A percentile compares a stretch with the other conserved stretches of the same genome.
Conservation (phyloP, 2,329 filamentous ascomycete species). For the Cryphonectria carpinicola region DNA sequence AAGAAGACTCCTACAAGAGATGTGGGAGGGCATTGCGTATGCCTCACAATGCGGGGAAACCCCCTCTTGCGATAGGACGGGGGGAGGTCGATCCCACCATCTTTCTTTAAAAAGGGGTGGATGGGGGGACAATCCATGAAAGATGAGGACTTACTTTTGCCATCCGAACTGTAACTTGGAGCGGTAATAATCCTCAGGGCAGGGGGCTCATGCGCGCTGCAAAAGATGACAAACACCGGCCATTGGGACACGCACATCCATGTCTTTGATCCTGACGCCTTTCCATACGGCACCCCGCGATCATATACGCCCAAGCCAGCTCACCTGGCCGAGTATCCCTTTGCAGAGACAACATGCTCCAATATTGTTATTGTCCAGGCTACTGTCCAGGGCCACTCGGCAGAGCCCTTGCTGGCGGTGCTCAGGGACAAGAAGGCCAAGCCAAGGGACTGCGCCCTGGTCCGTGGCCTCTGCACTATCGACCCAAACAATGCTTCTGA, state of each 20-base stretch:
- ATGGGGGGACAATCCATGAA: neutral
- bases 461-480: neutral
- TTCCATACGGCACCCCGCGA: constrained; percentile 30
- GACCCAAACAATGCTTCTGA: constrained; percentile 25
- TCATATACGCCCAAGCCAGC: constrained; percentile 34
- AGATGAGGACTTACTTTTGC: neutral
- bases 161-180: neutral
- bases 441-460: neutral
- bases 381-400: constrained; percentile 33
- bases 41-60: neutral
- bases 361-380: constrained; percentile 34
- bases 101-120: neutral
- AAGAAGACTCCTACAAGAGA: neutral
- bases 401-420: constrained; percentile 31
- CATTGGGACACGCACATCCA: constrained; percentile 33
- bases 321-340: constrained; percentile 32
- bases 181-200: neutral
- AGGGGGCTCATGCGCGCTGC: neutral
- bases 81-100: neutral
- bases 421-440: constrained; percentile 14
- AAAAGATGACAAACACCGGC: neutral
- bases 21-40: constrained; percentile 1
- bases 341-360: constrained; percentile 30
- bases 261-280: constrained; percentile 32
- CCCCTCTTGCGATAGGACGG: neutral